A percentile compares a stretch with the other conserved stretches of the same genome.
phyloP scores from a whole-genome alignment of 2,329 filamentous ascomycete species.

The Graphiopsis chlorocephala region DNA sequence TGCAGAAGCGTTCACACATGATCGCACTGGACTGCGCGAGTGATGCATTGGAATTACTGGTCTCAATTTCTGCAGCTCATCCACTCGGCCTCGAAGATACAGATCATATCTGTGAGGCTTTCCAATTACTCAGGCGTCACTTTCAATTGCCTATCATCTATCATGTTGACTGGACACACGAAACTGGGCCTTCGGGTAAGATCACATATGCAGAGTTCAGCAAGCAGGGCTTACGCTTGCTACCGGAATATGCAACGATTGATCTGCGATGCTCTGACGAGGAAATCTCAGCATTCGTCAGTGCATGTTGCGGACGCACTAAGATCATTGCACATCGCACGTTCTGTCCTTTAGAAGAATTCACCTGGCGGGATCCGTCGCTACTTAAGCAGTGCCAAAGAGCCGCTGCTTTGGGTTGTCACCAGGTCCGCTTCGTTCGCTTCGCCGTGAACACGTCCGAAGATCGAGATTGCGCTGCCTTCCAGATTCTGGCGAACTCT shows the following conservation, averaged over 20 bases:
- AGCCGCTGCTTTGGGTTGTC: background rate
- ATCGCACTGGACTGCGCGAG: background rate
- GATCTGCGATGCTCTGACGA: slow-evolving; percentile 2
- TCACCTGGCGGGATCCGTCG: background rate
- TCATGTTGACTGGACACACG: background rate
- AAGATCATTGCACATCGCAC: background rate
- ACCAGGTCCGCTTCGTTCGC: background rate
- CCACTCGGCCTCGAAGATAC: background rate
- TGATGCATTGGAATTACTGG: background rate
- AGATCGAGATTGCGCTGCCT: background rate
- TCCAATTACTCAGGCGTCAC: background rate
- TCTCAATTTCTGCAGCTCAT: background rate
- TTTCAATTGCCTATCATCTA: background rate
- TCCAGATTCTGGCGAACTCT: background rate
- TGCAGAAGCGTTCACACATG: background rate
- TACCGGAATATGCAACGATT: slow-evolving; percentile 1
- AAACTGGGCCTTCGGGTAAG: background rate
- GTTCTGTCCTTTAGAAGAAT: background rate
- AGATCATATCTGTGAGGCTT: background rate
- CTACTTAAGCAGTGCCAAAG: background rate
- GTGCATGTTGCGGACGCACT: background rate
- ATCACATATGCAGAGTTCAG: background rate
- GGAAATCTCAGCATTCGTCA: background rate
- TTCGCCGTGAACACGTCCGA: background rate
- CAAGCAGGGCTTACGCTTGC: background rate